Conservation (phyloP, 1,284 basidiomycete genomes). For the Rhodotorula glutinis region DNA sequence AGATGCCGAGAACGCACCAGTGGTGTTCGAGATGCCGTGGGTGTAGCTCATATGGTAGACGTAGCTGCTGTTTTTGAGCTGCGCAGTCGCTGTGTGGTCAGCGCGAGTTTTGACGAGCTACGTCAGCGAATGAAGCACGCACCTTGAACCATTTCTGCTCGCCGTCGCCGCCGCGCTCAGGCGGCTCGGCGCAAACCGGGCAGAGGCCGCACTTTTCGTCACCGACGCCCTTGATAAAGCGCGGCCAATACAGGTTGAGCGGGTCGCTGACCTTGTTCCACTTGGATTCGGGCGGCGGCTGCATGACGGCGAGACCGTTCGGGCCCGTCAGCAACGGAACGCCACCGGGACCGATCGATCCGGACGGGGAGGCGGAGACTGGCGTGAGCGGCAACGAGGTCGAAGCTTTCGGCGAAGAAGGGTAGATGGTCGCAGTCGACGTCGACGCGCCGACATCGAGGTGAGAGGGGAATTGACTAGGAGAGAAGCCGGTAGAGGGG, state of each 20-base stretch:
- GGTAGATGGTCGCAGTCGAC: neutral
- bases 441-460: neutral
- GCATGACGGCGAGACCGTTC: conserved; percentile 20
- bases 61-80: conserved; percentile 40
- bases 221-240: conserved; percentile 69
- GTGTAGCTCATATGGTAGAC: conserved; percentile 71
- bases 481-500: neutral
- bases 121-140: conserved; percentile 52
- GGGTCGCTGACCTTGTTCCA: conserved; percentile 41
- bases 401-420: neutral
- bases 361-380: neutral
- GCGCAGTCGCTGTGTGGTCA: neutral
- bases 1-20: conserved; percentile 53
- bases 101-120: accelerated
- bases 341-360: neutral
- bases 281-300: conserved; percentile 21
- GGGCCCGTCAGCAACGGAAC: conserved; percentile 41
- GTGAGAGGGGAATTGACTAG: neutral
- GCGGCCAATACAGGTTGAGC: conserved; percentile 68
- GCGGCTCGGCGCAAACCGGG: conserved; percentile 66
- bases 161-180: conserved; percentile 62
- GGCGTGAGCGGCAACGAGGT: conserved; percentile 6
- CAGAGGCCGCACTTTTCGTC: conserved; percentile 68
- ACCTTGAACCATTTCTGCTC: conserved; percentile 66
- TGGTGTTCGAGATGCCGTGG: conserved; percentile 50